Base-by-base conservation (phyloP, 2,329 filamentous ascomycete species). In the Fusarium bulbicola region DNA sequence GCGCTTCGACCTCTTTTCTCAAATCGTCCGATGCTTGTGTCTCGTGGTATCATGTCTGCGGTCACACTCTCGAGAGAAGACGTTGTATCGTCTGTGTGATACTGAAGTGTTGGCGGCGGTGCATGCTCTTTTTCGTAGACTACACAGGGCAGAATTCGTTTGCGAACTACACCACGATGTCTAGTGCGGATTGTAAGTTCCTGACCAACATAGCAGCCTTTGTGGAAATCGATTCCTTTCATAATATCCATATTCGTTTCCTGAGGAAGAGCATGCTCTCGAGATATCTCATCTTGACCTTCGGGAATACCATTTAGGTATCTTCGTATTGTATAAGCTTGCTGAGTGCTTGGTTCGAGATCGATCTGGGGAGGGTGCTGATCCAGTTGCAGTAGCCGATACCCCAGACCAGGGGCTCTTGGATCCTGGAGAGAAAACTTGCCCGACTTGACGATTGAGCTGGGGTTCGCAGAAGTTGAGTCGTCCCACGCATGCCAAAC, bases 151-250 rank as follows among this genome's bases (percentile, higher is more conserved):
- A 99, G 81, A 56, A 98, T 90, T 56, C 96, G 89, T 86, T 98
- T 97, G 69, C 96, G 88, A 45, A 99, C 94, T 21, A 99, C 94
- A 28, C 96, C 96, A 18, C 93, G 95, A 82, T 99, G 96, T 80
- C 95, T 92, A 4, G 96, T 99, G 46, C 96, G 92, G 74, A 98
- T 97, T 4, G 96, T 98, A 72, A 99, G 88, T 82, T 99, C 96
- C 83, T 99, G 96, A 0, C 96, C 96, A 13, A 98, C 90, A 82
- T 99, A 99, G 83, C 96, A 99, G 13, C 96, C 96, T 84, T 99
- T 99, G 79, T 91, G 91, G 84, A 96, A 99, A 82, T 98, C 94
- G 74, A 99, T 92, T 32, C 91, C 96, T 53, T 89, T 88, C 87
- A 93, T 93, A 67, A 93, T 84, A 82, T 99, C 96, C 80, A 98